phyloP scores from a whole-genome alignment of 257 asterid species.

The Phtheirospermum japonicum region DNA sequence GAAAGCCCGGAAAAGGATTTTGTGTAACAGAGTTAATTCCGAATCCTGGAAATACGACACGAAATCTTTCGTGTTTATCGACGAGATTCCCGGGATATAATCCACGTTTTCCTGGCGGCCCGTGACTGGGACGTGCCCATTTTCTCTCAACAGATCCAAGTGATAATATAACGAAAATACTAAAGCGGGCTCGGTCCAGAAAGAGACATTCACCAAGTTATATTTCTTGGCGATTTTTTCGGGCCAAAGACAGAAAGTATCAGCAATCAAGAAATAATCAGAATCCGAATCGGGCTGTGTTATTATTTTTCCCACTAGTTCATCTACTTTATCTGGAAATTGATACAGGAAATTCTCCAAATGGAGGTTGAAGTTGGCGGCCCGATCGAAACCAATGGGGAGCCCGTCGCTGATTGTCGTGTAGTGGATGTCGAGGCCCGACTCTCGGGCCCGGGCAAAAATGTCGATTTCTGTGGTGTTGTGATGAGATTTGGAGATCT shows the following conservation, averaged over 20 bases:
- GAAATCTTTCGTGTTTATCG: slow-evolving; percentile 46
- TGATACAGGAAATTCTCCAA: slow-evolving; percentile 22
- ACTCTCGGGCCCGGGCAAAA: slow-evolving; percentile 41
- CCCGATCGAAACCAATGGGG: slow-evolving; percentile 40
- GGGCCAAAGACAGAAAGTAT: slow-evolving; percentile 47
- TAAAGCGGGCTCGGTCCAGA: slow-evolving; percentile 63
- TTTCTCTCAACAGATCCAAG: slow-evolving; percentile 39
- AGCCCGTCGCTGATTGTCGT: slow-evolving; percentile 53
- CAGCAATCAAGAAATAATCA: slow-evolving; percentile 41
- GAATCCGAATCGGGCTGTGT: slow-evolving; percentile 19
- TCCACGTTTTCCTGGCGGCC: slow-evolving; percentile 40
- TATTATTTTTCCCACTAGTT: slow-evolving; percentile 30
- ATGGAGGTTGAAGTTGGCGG: slow-evolving; percentile 22
- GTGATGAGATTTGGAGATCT: slow-evolving; percentile 43
- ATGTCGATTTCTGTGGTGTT: slow-evolving; percentile 30
- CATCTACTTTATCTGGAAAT: slow-evolving; percentile 45
- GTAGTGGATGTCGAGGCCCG: slow-evolving; percentile 63
- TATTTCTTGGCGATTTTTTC: slow-evolving; percentile 42
- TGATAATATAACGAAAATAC: slow-evolving; percentile 48
- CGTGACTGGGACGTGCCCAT: slow-evolving; percentile 43
- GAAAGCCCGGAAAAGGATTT: slow-evolving; percentile 36
- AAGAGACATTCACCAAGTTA: slow-evolving; percentile 43
- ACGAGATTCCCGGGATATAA: slow-evolving; percentile 51
- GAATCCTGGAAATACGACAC: slow-evolving; percentile 46
- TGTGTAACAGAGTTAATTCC: slow-evolving; percentile 30